Evolutionary conservation across 2,329 filamentous ascomycete genomes (phyloP).

Genomic region (Alternaria gansuensis): DNA sequence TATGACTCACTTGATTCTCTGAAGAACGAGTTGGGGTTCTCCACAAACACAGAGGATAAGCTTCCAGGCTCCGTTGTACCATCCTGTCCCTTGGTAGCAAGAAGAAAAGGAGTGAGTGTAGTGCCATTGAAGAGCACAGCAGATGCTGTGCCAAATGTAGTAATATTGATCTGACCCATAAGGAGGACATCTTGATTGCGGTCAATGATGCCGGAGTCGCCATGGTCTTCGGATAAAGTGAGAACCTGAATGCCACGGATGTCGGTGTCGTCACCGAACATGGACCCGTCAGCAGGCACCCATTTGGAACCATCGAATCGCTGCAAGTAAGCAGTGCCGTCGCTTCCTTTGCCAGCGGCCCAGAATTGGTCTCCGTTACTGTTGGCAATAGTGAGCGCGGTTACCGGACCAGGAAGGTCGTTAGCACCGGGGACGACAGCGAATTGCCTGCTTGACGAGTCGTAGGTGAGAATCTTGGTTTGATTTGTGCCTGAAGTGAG

Average conservation of each 20-base stretch:
- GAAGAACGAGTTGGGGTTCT: constrained; percentile 79
- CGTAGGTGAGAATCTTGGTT: constrained; percentile 76
- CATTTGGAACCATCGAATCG: constrained; percentile 81
- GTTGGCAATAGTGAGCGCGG: constrained; percentile 77
- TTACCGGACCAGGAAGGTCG: constrained; percentile 80
- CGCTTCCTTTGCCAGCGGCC: constrained; percentile 75
- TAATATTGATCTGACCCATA: constrained; percentile 81
- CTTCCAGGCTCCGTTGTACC: constrained; percentile 71
- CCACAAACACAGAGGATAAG: constrained; percentile 82
- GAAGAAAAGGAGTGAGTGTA: constrained; percentile 76
- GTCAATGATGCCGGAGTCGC: constrained; percentile 69
- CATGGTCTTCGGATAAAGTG: constrained; percentile 73
- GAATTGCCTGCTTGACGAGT: constrained; percentile 74
- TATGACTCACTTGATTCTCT: constrained; percentile 65
- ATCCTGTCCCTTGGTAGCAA: constrained; percentile 69
- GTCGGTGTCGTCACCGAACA: constrained; percentile 70
- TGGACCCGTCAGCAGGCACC: constrained; percentile 65
- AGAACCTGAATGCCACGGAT: constrained; percentile 87
- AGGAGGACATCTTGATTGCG: constrained; percentile 78
- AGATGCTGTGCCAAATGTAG: constrained; percentile 80
- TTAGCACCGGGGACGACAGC: constrained; percentile 67
- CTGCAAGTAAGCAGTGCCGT: constrained; percentile 78
- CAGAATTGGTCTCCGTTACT: constrained; percentile 78
- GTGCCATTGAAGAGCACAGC: constrained; percentile 90
- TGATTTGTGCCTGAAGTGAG: constrained; percentile 72